A percentile compares a stretch with the other conserved stretches of the same genome.
phyloP scores from a whole-genome alignment of 2,329 filamentous ascomycete species.

The Botrytis aclada region DNA sequence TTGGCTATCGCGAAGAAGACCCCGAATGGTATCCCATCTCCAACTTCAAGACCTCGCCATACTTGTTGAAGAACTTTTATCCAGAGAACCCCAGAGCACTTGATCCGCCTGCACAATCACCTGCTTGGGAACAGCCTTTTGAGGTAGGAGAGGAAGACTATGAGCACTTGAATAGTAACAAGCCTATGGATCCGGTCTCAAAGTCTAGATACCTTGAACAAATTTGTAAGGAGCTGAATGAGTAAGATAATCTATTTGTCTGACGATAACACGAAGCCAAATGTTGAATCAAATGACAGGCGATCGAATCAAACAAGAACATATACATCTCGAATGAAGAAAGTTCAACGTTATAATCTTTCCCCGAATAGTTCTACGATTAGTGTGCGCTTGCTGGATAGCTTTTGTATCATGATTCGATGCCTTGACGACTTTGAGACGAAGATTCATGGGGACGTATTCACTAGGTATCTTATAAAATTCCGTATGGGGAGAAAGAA shows the following conservation, averaged over 20 bases:
- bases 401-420: background rate
- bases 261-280: fast-evolving
- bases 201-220: background rate
- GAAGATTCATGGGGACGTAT: background rate
- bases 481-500: fast-evolving
- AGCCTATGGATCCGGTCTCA: background rate
- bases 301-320: background rate
- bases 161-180: background rate
- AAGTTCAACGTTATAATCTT: background rate
- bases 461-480: background rate
- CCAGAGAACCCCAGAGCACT: background rate
- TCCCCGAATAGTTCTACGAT: background rate
- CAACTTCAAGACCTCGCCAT: background rate
- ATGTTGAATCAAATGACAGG: background rate
- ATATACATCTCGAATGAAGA: background rate
- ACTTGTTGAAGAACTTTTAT: background rate
- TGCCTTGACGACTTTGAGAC: background rate
- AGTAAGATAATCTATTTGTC: background rate
- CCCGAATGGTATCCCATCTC: background rate
- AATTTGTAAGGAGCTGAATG: background rate
- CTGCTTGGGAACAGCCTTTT: background rate
- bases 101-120: background rate
- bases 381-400: background rate
- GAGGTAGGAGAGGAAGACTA: slow-evolving; percentile 1
- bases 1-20: background rate